These are phyloP conservation scores for Apiospora sp. DNA, from an alignment of 2,329 filamentous ascomycete species.

Conservation along the genomic window DNA sequence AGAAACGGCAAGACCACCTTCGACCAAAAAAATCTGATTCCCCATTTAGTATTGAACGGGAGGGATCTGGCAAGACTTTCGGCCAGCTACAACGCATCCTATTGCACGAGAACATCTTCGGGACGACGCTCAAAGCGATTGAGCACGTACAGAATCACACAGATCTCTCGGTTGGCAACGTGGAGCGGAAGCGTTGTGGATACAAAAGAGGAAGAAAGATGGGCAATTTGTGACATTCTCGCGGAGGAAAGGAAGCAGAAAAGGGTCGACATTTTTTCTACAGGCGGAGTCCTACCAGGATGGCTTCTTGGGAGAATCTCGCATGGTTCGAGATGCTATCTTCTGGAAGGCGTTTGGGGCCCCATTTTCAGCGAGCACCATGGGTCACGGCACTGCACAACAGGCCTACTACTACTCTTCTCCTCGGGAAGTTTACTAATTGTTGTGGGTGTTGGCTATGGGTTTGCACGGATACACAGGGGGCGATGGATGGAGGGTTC, in stretches of 20 bases:
- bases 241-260: constrained; percentile 13
- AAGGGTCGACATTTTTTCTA: constrained; percentile 22
- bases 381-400: neutral
- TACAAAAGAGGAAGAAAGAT: neutral
- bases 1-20: constrained; percentile 38
- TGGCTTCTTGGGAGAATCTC: constrained; percentile 25
- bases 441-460: constrained; percentile 3
- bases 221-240: constrained; percentile 21
- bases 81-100: constrained; percentile 18
- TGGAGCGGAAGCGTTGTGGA: constrained; percentile 1
- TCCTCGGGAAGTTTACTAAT: neutral
- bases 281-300: constrained; percentile 7
- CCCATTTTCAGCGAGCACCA: constrained; percentile 14
- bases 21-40: constrained; percentile 40
- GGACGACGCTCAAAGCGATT: neutral
- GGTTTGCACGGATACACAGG: constrained; percentile 6
- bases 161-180: neutral
- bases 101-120: constrained; percentile 1
- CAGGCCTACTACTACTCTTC: constrained; percentile 10
- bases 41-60: constrained; percentile 24
- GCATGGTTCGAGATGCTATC: constrained; percentile 25
- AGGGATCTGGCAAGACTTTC: constrained; percentile 12
- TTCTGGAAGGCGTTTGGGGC: constrained; percentile 19
- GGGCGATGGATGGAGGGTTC: constrained; percentile 21
- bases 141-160: neutral